These are phyloP conservation scores for Metschnikowia shivogae DNA, from an alignment of 805 yeast species.

Conservation along the genomic window DNA sequence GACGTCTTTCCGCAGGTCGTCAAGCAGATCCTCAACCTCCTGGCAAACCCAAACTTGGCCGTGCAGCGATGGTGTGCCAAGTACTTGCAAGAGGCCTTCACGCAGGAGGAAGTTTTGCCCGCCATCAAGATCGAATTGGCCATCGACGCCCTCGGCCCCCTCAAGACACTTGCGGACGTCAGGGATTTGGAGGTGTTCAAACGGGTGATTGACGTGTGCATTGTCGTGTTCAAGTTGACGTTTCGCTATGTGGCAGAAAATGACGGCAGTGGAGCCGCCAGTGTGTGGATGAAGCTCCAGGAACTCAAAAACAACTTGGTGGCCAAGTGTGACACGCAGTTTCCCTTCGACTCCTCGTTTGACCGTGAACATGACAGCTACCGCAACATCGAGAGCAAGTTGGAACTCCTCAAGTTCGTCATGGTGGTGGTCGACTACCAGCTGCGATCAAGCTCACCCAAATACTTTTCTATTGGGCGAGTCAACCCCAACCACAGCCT, in stretches of 20 bases:
- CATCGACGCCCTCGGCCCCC: constrained; percentile 34
- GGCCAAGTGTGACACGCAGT: constrained; percentile 54
- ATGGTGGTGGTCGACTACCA: constrained; percentile 44
- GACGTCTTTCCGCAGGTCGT: constrained; percentile 39
- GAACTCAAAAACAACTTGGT: constrained; percentile 57
- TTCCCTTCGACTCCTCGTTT: constrained; percentile 48
- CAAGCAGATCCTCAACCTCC: constrained; percentile 39
- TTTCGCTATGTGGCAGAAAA: constrained; percentile 45
- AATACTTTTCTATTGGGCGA: constrained; percentile 45
- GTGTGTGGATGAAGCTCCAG: constrained; percentile 53
- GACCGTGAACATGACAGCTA: constrained; percentile 46
- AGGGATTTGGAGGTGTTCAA: constrained; percentile 30
- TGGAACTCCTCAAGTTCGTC: constrained; percentile 72
- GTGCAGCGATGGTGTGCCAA: constrained; percentile 40
- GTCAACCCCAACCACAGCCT: constrained; percentile 62
- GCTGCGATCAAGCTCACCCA: constrained; percentile 36
- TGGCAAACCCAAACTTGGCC: constrained; percentile 28
- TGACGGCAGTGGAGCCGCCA: constrained; percentile 34
- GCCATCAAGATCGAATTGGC: constrained; percentile 37
- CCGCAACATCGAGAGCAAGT: constrained; percentile 53
- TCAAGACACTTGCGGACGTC: constrained; percentile 25
- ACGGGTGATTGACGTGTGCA: constrained; percentile 32
- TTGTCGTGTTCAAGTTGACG: constrained; percentile 41
- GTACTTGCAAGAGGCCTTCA: constrained; percentile 37
- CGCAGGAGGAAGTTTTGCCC: constrained; percentile 23